These are phyloP conservation scores for Phytopythium litorale DNA, from an alignment of 352 stramenopile species.

Conservation along the genomic window DNA sequence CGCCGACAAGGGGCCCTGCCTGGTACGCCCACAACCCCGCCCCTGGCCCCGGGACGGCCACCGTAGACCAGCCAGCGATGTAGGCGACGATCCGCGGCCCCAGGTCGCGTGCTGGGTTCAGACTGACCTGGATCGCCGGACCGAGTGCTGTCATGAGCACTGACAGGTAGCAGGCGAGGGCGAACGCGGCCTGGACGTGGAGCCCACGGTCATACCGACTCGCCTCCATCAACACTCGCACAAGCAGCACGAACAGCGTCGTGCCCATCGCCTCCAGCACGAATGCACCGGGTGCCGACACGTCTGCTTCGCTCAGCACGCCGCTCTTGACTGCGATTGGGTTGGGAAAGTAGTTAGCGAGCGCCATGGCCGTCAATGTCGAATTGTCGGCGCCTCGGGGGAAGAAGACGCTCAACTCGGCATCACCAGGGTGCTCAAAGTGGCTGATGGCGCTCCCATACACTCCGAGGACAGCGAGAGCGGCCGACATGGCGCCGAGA, in stretches of 20 bases:
- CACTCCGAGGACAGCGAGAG: constrained; percentile 33
- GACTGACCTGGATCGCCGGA: constrained; percentile 61
- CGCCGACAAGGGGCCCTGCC: constrained; percentile 51
- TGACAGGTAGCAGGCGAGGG: constrained; percentile 50
- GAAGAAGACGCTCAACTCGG: constrained; percentile 23
- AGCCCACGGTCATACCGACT: constrained; percentile 21
- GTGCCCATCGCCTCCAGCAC: constrained; percentile 60
- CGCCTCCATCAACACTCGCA: constrained; percentile 51
- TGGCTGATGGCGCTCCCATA: constrained; percentile 46
- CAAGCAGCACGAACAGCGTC: constrained; percentile 52
- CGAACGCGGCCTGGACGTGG: constrained; percentile 29
- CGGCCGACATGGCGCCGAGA: constrained; percentile 40
- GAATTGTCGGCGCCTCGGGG: constrained; percentile 26
- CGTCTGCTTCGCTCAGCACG: constrained; percentile 17
- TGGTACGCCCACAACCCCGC: constrained; percentile 68
- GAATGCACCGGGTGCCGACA: constrained; percentile 34
- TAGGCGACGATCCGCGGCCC: constrained; percentile 56
- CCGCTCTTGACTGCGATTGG: constrained; percentile 3
- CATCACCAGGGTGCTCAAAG: constrained; percentile 27
- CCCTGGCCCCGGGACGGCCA: constrained; percentile 32
- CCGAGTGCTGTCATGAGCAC: constrained; percentile 47
- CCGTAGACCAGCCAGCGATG: constrained; percentile 53
- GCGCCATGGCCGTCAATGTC: constrained; percentile 56
- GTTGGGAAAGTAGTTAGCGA: constrained; percentile 71
- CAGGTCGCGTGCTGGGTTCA: constrained; percentile 80